Conservation (phyloP, 306 rosid genomes). For the Hylodesmum podocarpum region DNA sequence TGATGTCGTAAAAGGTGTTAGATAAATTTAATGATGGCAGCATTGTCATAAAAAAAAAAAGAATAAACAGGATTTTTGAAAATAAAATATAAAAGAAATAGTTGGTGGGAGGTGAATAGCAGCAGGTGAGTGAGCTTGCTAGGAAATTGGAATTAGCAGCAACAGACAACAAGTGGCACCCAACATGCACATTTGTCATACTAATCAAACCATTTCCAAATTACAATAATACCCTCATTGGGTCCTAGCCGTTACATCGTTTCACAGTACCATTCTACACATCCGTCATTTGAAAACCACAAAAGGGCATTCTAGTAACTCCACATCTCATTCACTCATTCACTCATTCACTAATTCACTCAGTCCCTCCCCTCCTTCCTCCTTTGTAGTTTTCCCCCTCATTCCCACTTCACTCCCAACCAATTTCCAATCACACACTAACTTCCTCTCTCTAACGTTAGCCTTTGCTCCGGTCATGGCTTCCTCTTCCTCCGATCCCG, state of each 20-base stretch:
- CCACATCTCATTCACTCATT: background rate
- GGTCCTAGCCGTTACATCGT: slow-evolving; percentile 84
- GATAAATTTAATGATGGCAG: no score
- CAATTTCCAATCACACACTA: background rate
- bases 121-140: background rate
- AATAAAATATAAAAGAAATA: background rate
- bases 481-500: slow-evolving; percentile 87
- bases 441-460: slow-evolving; percentile 21
- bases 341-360: no score
- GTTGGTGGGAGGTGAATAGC: background rate
- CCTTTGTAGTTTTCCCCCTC: slow-evolving; percentile 37
- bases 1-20: no score
- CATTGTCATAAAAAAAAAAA: no score
- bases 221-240: slow-evolving; percentile 44
- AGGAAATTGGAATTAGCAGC: background rate
- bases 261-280: background rate
- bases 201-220: slow-evolving; percentile 33
- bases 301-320: slow-evolving; percentile 49
- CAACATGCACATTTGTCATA: slow-evolving; percentile 37
- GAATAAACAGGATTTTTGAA: background rate
- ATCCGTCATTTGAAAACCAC: slow-evolving; percentile 26
- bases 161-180: slow-evolving; percentile 45
- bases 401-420: slow-evolving; percentile 2
- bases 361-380: slow-evolving; percentile 19
- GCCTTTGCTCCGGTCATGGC: slow-evolving; percentile 69